Evolutionary conservation across 495 filamentous ascomycete species (phyloP).

Genomic region (Podospora pseudoanserina): DNA sequence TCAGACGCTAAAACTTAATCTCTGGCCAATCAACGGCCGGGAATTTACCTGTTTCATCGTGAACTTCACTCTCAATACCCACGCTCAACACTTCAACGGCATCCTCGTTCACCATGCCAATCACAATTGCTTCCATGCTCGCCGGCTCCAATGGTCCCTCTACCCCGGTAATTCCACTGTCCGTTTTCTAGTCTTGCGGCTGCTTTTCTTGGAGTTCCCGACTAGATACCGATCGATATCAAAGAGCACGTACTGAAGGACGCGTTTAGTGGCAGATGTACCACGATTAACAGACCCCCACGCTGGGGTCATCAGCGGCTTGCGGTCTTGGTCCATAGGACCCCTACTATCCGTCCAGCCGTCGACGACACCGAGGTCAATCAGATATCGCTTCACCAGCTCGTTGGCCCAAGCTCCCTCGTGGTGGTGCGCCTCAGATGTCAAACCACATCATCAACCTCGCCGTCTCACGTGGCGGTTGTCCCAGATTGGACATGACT

Average conservation of each 20-base stretch:
- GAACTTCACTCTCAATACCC: neutral
- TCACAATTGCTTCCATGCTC: no score
- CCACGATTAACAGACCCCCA: neutral
- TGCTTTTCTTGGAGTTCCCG: neutral
- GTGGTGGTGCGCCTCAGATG: neutral
- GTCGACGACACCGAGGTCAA: neutral
- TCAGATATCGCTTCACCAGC: conserved; percentile 1
- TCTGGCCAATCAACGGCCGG: neutral
- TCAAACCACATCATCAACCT: neutral
- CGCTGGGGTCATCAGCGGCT: conserved; percentile 6
- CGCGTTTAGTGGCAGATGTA: neutral
- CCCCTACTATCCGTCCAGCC: neutral
- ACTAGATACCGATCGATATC: neutral
- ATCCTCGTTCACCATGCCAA: neutral
- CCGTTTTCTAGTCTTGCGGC: neutral
- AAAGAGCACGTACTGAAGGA: neutral
- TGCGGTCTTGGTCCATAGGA: neutral
- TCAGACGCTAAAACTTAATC: conserved; percentile 12
- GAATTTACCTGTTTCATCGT: neutral
- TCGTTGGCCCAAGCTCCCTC: neutral
- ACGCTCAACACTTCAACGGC: neutral
- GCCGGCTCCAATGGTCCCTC: no score
- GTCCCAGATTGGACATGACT: neutral
- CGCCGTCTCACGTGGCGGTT: neutral
- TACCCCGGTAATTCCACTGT: neutral